Conservation (phyloP, 345 rosid genomes). For the Heritiera fomes region DNA sequence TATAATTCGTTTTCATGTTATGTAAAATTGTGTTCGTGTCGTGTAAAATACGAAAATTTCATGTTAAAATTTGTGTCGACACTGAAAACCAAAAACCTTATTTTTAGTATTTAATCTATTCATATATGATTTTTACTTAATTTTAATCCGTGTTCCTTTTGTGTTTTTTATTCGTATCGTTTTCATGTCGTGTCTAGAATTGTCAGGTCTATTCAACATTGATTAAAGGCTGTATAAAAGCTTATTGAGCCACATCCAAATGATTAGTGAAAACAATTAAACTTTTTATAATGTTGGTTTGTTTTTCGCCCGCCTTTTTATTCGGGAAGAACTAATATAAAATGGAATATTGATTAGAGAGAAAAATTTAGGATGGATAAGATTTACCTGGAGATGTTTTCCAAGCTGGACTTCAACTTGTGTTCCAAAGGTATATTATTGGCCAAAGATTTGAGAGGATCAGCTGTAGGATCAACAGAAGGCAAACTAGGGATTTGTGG, state of each 20-base stretch:
- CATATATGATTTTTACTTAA: too few relatives aligned
- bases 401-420: constrained; percentile 98
- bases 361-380: not conserved
- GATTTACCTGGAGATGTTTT: constrained; percentile 82
- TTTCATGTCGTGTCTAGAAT: too few relatives aligned
- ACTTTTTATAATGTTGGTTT: not conserved
- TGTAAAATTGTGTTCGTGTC: too few relatives aligned
- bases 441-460: constrained; percentile 92
- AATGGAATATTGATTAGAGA: not conserved
- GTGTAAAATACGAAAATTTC: too few relatives aligned
- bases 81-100: too few relatives aligned
- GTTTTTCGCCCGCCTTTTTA: too few relatives aligned
- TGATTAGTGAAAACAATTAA: not conserved
- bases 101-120: too few relatives aligned
- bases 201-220: not conserved
- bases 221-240: not conserved
- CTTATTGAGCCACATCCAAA: not conserved
- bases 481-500: constrained; percentile 97
- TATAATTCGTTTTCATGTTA: too few relatives aligned
- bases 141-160: too few relatives aligned
- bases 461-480: constrained; percentile 88
- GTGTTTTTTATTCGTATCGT: too few relatives aligned
- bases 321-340: not conserved
- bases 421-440: constrained; percentile 81
- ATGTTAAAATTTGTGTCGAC: too few relatives aligned